Evolutionary conservation across 768 basidiomycete species (phyloP).

Genomic region (Leccinum obscurum): DNA sequence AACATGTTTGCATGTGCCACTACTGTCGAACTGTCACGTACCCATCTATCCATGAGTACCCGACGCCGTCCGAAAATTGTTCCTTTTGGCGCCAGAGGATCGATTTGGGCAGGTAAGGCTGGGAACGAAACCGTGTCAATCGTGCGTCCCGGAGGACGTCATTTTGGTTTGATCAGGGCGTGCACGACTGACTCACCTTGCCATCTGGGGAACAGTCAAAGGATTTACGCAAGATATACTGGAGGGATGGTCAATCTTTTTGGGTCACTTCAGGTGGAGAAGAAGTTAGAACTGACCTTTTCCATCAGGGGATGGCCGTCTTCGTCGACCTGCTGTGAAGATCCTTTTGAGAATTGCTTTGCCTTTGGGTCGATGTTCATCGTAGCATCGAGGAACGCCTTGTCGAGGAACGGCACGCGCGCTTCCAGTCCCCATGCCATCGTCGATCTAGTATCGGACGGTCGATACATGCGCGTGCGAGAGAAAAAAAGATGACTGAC

Average conservation of each 20-base stretch:
- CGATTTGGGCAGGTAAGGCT: constrained; percentile 91
- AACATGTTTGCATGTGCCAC: background rate
- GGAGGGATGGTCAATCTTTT: constrained; percentile 9
- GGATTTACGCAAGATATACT: constrained; percentile 96
- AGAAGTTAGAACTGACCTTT: constrained; percentile 57
- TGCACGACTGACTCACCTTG: constrained; percentile 45
- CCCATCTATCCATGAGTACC: constrained; percentile 99
- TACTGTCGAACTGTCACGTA: constrained; percentile 32
- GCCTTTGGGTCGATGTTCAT: constrained; percentile 88
- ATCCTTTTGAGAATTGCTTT: constrained; percentile 89
- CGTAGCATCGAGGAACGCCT: constrained; percentile 88
- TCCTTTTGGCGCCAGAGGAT: constrained; percentile 99
- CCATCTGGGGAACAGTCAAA: constrained; percentile 86
- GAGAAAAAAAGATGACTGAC: constrained; percentile 40
- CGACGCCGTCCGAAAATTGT: constrained; percentile 98
- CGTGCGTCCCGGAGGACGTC: background rate
- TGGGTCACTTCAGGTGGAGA: constrained; percentile 3
- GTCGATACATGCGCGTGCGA: constrained; percentile 2
- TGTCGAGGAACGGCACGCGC: constrained; percentile 98
- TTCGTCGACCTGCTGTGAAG: constrained; percentile 66
- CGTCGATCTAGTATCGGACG: constrained; percentile 71
- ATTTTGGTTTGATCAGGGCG: background rate
- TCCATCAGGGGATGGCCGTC: constrained; percentile 95
- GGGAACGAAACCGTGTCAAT: constrained; percentile 1
- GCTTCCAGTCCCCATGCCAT: constrained; percentile 99